These are phyloP conservation scores for Yamadazyma spencermartinsiae DNA, from an alignment of 1,139 yeast genomes.

Conservation along the genomic window DNA sequence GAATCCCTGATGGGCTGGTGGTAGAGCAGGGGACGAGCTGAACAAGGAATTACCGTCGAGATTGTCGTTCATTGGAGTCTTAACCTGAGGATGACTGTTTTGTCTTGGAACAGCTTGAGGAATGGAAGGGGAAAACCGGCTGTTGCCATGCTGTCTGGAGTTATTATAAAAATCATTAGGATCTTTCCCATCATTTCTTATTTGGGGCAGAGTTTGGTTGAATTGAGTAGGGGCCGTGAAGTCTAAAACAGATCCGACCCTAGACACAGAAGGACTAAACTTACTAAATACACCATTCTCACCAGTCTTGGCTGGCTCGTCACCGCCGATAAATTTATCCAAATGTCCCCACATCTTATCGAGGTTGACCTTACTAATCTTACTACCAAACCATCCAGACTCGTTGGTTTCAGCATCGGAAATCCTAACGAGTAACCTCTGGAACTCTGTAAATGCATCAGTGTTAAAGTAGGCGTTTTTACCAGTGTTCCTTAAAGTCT, in stretches of 20 bases:
- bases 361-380: slow-evolving; percentile 71
- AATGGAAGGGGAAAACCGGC: slow-evolving; percentile 8
- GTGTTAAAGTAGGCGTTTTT: slow-evolving; percentile 43
- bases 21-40: slow-evolving; percentile 8
- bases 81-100: slow-evolving; percentile 6
- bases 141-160: background rate
- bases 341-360: slow-evolving; percentile 88
- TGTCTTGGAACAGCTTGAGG: slow-evolving; percentile 3
- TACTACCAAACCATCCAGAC: slow-evolving; percentile 61
- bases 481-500: slow-evolving; percentile 42
- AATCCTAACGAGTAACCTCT: slow-evolving; percentile 42
- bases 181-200: slow-evolving; percentile 3
- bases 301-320: slow-evolving; percentile 43
- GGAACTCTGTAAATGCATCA: slow-evolving; percentile 35
- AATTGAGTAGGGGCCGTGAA: slow-evolving; percentile 24
- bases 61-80: slow-evolving; percentile 14
- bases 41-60: slow-evolving; percentile 11
- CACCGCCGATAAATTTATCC: slow-evolving; percentile 92
- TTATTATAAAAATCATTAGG: slow-evolving; percentile 1
- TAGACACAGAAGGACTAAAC: slow-evolving; percentile 64
- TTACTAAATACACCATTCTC: slow-evolving; percentile 67
- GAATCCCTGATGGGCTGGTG: slow-evolving; percentile 1
- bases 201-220: slow-evolving; percentile 13
- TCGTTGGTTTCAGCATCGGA: slow-evolving; percentile 44
- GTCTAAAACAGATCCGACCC: slow-evolving; percentile 52